Base-by-base conservation (phyloP, 306 rosid genomes). In the Gastrolobium villosum region DNA sequence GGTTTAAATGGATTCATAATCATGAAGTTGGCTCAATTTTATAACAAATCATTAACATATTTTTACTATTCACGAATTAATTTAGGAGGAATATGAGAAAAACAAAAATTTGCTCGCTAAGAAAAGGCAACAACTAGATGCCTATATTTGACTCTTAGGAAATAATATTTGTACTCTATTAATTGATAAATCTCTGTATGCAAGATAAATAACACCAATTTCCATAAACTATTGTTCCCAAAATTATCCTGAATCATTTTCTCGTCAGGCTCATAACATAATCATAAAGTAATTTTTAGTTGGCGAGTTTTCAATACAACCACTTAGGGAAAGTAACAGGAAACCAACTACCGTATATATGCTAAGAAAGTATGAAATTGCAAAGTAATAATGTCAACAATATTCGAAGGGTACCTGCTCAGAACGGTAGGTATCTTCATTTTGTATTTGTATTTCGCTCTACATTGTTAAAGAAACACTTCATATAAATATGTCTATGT, bases 401-500 rank as follows among this genome's bases (percentile, higher is more conserved):
- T 40, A 63, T 49, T 32, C 40, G 26, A 80, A 78, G 59, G 40
- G 57, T 82, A 94, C 99, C 99, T 92, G 99, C 77, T 92, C 99
- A 70, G 80, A 80, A 48, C 99, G 99, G 83, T 92, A 94, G 41
- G 83, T 40, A 62, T 92, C 97, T 79, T 70, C 84, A 75, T 94
- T 94, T 84, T 94, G 99, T 43, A 77, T 89, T 48, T 43, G 91
- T 82, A 94, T 94, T 88, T 94, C 99, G 66, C 49, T 83, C 99
- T 94, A 94, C 90, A 87, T 73, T 54, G 76, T 60, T 76, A 39
- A 74, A 50, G 64, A 70, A 82, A 75, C 79, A 72, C 28, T 45
- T 55, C 45, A 82, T 55, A 65, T 72, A 35, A 75, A 61, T 4
- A 44, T 50, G 69, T 63, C 66, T 9, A 44, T 40, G 40, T 7